Evolutionary conservation across 768 basidiomycete species (phyloP).

Genomic region (Tricholoma sp.): DNA sequence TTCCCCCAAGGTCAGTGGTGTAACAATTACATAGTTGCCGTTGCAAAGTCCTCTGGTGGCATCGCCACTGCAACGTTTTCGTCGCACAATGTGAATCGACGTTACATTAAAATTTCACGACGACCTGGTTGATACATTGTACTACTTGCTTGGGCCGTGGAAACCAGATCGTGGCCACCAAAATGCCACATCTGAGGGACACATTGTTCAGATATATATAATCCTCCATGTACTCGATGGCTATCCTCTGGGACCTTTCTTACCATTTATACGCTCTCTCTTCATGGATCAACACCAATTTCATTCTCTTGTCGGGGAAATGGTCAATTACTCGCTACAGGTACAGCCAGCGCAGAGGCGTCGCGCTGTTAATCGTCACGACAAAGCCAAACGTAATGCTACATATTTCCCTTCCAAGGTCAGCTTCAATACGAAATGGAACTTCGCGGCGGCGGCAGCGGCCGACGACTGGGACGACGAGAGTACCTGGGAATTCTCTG

Average conservation of each 20-base stretch:
- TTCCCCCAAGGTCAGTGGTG: not conserved
- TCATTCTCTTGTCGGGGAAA: constrained; percentile 9
- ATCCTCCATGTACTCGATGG: not conserved
- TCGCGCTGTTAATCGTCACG: constrained; percentile 5
- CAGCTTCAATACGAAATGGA: constrained; percentile 17
- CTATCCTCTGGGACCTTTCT: not conserved
- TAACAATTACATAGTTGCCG: not conserved
- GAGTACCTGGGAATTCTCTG: constrained; percentile 34
- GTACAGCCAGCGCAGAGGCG: not conserved
- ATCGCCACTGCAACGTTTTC: not conserved
- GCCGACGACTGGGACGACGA: constrained; percentile 23
- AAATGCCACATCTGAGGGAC: not conserved
- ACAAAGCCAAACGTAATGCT: constrained; percentile 26
- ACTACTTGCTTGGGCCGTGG: not conserved
- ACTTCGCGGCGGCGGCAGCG: not conserved
- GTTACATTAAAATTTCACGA: not conserved
- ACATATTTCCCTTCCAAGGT: constrained; percentile 27
- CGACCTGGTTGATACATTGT: not conserved
- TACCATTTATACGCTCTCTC: not conserved
- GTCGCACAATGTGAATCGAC: constrained; percentile 1
- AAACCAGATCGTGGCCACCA: not conserved
- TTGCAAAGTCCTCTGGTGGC: not conserved
- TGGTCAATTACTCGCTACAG: constrained; percentile 4
- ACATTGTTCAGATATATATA: not conserved
- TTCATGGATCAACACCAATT: constrained; percentile 12